Base-by-base conservation (phyloP, 306 rosid genomes). In the Cucurbita maxima region DNA sequence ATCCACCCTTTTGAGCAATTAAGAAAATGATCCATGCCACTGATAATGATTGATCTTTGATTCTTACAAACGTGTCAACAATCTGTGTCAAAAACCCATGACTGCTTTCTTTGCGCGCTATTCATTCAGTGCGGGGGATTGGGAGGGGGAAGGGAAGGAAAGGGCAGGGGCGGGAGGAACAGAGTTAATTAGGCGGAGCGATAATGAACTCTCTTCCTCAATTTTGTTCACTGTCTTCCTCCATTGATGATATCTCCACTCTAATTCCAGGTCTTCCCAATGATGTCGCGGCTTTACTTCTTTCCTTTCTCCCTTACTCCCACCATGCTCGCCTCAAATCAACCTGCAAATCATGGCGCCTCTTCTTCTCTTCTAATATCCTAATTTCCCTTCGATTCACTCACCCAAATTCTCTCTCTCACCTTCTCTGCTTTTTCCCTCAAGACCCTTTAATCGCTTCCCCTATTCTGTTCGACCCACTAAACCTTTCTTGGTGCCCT, bases 191-290 rank as follows among this genome's bases (percentile, higher is more conserved):
- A 18, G 53, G 58, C 10, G 58, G 40, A 37, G 30, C 8, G 75
- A 51, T 30, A 48, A 59, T 75, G 78, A 51, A 76, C 51, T 3
- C 55, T 15, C 58, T 75, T 55, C 50, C 71, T 71, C 34, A 57
- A 18, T 11, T 71, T 10, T 57, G 80, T 0, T 8, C 63, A 1
- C 10, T 44, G 0, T 55, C 20, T 1, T 57, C 69, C 4, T n/a
- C 54, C 0, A 58, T 52, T 55, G 82, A 71, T 15, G 79, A 80
- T n/a, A 41, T 47, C 75, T 9, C 18, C 19, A 68, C 76, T 59
- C 71, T 93, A 41, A 90, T 93, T 73, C 98, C 94, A 0, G 88
- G 83, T 52, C 88, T 93, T 10, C 96, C 98, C 13, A 82, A 88
- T 82, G 98, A 93, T 78, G 78, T 93, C 6, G 83, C 90, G 0